Percentiles rank a stretch among this genome's conserved stretches.
These are phyloP conservation scores for Ophiosphaerella korrae DNA, from an alignment of 2,329 filamentous ascomycete genomes.

Conservation along the genomic window DNA sequence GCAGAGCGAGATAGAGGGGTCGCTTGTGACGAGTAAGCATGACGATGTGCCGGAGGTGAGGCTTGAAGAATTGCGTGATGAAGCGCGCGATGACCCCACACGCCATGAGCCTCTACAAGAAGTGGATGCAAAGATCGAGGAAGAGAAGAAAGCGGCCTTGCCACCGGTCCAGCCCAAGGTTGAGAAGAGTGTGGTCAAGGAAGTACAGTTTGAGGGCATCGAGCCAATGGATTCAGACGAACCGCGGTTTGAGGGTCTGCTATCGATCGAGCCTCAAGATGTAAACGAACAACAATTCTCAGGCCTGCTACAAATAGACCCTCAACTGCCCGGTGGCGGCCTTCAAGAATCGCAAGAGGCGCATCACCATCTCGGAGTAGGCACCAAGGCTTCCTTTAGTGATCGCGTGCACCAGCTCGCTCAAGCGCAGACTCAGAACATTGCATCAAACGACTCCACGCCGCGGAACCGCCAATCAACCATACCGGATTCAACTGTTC, in stretches of 20 bases:
- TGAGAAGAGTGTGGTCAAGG: too few species aligned
- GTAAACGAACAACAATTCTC: constrained; percentile 11
- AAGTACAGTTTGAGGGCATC: too few species aligned
- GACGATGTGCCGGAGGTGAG: constrained; percentile 32
- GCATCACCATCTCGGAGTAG: constrained; percentile 22
- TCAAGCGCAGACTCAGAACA: constrained; percentile 15
- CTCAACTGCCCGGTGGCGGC: constrained; percentile 12
- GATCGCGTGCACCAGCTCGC: constrained; percentile 41
- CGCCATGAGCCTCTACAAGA: too few species aligned
- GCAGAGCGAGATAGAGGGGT: constrained; percentile 27
- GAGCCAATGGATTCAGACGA: too few species aligned
- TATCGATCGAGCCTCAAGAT: constrained; percentile 14
- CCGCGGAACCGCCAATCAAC: constrained; percentile 12
- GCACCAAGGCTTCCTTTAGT: constrained; percentile 40
- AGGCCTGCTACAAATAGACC: constrained; percentile 24
- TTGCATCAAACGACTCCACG: constrained; percentile 1
- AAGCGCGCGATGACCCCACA: too few species aligned
- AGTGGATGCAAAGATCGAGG: too few species aligned
- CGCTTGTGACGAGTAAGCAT: constrained; percentile 30
- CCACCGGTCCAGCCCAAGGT: too few species aligned
- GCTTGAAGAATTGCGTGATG: too few species aligned
- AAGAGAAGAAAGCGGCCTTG: too few species aligned
- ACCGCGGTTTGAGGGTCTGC: constrained; percentile 25
- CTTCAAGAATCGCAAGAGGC: constrained; percentile 11
- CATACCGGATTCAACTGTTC: constrained; percentile 23